These are phyloP conservation scores for Hirsutella rhossiliensis DNA, from an alignment of 2,329 filamentous ascomycete species.

Conservation along the genomic window DNA sequence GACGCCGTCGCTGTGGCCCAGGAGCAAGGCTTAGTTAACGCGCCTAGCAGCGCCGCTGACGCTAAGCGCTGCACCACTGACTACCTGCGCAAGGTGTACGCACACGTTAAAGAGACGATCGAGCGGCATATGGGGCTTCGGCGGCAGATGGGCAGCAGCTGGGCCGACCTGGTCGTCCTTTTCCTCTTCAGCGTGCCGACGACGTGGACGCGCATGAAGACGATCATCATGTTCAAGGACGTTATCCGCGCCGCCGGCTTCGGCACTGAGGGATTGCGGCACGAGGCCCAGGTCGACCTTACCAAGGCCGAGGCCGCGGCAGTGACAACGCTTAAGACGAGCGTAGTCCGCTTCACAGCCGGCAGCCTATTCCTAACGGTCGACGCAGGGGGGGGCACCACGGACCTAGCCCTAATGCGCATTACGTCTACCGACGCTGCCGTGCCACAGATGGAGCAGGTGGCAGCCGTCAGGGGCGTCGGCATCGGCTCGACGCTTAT, in stretches of 20 bases:
- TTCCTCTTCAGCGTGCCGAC: constrained; percentile 47
- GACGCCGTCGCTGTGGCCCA: constrained; percentile 29
- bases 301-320: constrained; percentile 36
- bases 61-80: constrained; percentile 32
- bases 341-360: constrained; percentile 21
- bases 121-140: constrained; percentile 26
- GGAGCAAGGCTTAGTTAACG: constrained; percentile 27
- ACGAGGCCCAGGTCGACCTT: constrained; percentile 28
- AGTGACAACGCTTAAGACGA: constrained; percentile 32
- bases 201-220: constrained; percentile 37
- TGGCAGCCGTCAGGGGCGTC: constrained; percentile 28
- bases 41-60: constrained; percentile 15
- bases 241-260: constrained; percentile 37
- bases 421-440: constrained; percentile 17
- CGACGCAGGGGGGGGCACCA: constrained; percentile 34
- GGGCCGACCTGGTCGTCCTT: constrained; percentile 32
- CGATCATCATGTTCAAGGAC: constrained; percentile 37
- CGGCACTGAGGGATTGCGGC: constrained; percentile 25
- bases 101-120: constrained; percentile 32
- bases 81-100: constrained; percentile 35
- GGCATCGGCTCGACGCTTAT: constrained; percentile 34
- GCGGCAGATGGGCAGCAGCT: constrained; percentile 22
- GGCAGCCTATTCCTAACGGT: constrained; percentile 30
- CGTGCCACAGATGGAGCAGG: constrained; percentile 19
- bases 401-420: constrained; percentile 31